Base-by-base conservation (phyloP, 306 rosid species). In the Carpinus fangiana region DNA sequence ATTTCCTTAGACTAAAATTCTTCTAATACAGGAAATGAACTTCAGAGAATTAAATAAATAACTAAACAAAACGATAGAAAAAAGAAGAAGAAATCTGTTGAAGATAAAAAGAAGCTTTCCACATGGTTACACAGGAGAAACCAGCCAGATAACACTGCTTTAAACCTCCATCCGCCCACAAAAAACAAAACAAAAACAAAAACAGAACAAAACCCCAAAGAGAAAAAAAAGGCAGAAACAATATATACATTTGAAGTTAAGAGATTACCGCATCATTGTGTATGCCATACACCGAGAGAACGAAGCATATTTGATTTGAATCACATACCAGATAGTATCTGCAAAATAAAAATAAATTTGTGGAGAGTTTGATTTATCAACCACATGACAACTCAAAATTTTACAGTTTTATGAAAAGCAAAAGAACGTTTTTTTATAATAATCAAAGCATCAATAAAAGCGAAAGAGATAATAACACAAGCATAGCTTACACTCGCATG, bases 271-370 rank as follows among this genome's bases (percentile, higher is more conserved):
- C 87, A 74, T 94, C 97, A 73, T 59, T 70, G 41, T 81, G 97
- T 69, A 92, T 72, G 55, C 97, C 97, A 85, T 92, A 92, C 74
- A 92, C 79, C 1, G 97, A 87, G 81, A 92, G 85, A 75, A 92
- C 84, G 70, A 92, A 94, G 86, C 90, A 94, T 53, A 78, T 80
- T 84, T 86, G 89, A 76, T 91, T 87, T 78, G 93, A 80, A 90
- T 92, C 97, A 66, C 95, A 89, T 70, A 90, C 87, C 87, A 92
- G 79, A 78, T 88, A 94, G 84, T 90, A 92, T 87, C 98, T 94
- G 97, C 89, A 83, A 70, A 73, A 76, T 23, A 57, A 73, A 51
- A 60, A 78, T 12, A 67, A 78, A 48, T 76, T 78, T 57, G 41
- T 38, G 23, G 5, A 48, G 31, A 26, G 38, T 18, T 12, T 61